Evolutionary conservation across 73 alveolate species (phyloP).

Genomic region (Uronychia setigera): DNA sequence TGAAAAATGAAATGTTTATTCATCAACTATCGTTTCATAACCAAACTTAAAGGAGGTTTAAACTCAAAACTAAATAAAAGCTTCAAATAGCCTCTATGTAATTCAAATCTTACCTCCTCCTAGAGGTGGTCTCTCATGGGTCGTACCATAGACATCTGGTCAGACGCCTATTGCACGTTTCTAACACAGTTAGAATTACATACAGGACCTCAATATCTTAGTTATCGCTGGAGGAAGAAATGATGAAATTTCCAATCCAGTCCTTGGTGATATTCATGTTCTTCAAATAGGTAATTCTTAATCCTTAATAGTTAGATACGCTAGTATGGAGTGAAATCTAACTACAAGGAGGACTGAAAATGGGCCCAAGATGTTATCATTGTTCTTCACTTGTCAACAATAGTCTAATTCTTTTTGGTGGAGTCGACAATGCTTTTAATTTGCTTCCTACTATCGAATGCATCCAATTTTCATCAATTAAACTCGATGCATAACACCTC

Average conservation of each 20-base stretch:
- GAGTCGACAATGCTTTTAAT: not conserved
- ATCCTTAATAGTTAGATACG: not conserved
- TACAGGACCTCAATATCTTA: not conserved
- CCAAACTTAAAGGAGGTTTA: too few relatives aligned
- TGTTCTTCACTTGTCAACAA: not conserved
- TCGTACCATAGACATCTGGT: not conserved
- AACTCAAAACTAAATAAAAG: too few relatives aligned
- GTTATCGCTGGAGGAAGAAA: not conserved
- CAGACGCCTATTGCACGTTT: not conserved
- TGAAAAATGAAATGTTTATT: too few relatives aligned
- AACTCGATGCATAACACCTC: too few relatives aligned
- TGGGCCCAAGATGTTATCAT: not conserved
- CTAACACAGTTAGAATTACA: not conserved
- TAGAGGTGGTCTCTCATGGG: too few relatives aligned
- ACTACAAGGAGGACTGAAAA: not conserved
- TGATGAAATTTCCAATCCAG: not conserved
- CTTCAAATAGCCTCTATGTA: too few relatives aligned
- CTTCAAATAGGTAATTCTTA: not conserved
- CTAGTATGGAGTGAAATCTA: not conserved
- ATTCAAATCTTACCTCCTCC: too few relatives aligned
- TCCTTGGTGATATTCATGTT: not conserved
- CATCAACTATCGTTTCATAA: too few relatives aligned
- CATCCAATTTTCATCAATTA: not conserved
- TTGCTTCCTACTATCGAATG: not conserved
- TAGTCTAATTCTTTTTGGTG: not conserved